Evolutionary conservation across 2,329 filamentous ascomycete species (phyloP).

Genomic region (Biscogniauxia sp.): DNA sequence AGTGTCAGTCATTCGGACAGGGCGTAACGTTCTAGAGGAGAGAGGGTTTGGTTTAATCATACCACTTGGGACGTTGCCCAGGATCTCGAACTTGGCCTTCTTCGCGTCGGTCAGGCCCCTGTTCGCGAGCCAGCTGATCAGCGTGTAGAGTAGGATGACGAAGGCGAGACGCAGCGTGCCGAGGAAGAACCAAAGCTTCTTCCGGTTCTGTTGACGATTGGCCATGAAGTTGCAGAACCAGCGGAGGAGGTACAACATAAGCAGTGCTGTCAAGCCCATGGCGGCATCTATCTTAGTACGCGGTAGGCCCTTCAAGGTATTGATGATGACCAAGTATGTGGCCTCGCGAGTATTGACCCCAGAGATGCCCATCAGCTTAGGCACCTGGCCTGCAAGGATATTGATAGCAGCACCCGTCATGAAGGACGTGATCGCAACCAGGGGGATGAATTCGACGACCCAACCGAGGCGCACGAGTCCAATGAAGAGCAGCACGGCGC

Average conservation of each 20-base stretch:
- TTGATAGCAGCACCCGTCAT: conserved; percentile 53
- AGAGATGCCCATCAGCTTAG: conserved; percentile 49
- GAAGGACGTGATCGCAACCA: conserved; percentile 52
- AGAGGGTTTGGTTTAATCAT: conserved; percentile 21
- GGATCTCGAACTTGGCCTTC: conserved; percentile 61
- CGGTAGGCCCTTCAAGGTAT: conserved; percentile 46
- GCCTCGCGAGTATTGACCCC: conserved; percentile 48
- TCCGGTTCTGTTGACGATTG: conserved; percentile 62
- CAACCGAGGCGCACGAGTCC: conserved; percentile 51
- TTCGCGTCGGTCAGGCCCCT: conserved; percentile 48
- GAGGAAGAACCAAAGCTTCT: conserved; percentile 74
- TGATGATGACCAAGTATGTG: conserved; percentile 50
- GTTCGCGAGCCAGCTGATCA: conserved; percentile 73
- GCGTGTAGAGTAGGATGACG: conserved; percentile 75
- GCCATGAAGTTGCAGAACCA: conserved; percentile 60
- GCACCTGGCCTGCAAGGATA: conserved; percentile 49
- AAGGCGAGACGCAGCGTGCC: conserved; percentile 77
- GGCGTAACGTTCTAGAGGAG: background rate
- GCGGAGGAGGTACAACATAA: conserved; percentile 67
- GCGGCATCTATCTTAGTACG: conserved; percentile 65
- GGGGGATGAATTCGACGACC: conserved; percentile 54
- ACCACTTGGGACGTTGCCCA: conserved; percentile 69
- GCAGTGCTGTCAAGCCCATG: conserved; percentile 67
- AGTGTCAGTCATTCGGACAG: background rate
- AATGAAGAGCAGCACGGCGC: conserved; percentile 47